A percentile compares a stretch with the other conserved stretches of the same genome.
These are phyloP conservation scores for Aphelidium insulamus DNA, from an alignment of 371 early-diverging fungal genomes.

Conservation along the genomic window DNA sequence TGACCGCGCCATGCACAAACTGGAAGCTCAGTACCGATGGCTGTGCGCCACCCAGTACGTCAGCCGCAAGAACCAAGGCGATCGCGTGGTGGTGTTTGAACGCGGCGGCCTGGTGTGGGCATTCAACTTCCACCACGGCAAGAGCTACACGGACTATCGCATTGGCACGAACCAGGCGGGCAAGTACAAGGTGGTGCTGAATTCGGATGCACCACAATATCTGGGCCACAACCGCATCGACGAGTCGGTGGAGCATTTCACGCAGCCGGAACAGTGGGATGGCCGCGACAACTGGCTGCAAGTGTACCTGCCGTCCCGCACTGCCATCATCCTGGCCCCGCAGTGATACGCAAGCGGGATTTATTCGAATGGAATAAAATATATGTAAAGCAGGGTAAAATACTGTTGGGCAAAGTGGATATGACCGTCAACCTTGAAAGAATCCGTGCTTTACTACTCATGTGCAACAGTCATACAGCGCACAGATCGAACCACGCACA, in stretches of 20 bases:
- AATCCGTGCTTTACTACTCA: no score
- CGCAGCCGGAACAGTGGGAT: constrained; percentile 42
- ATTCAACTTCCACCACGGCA: constrained; percentile 81
- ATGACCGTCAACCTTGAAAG: not conserved
- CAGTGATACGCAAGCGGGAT: no score
- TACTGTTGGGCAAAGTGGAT: not conserved
- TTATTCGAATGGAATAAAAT: no score
- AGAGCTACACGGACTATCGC: constrained; percentile 65
- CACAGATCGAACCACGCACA: no score
- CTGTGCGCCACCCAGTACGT: constrained; percentile 46
- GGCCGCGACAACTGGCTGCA: constrained; percentile 46
- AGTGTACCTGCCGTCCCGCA: constrained; percentile 51
- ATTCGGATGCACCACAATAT: constrained; percentile 47
- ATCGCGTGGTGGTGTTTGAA: constrained; percentile 82
- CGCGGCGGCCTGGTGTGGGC: constrained; percentile 62
- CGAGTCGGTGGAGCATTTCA: constrained; percentile 24
- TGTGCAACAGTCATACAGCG: no score
- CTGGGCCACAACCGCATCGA: constrained; percentile 67
- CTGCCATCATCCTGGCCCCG: constrained; percentile 35
- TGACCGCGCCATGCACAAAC: constrained; percentile 56
- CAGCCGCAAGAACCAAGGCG: constrained; percentile 69
- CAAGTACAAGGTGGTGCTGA: constrained; percentile 44
- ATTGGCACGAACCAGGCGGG: constrained; percentile 47
- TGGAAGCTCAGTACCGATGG: constrained; percentile 49
- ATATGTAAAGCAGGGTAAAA: no score